These are phyloP conservation scores for Neopestalotiopsis sp. DNA, from an alignment of 2,329 filamentous ascomycete genomes.

Conservation along the genomic window DNA sequence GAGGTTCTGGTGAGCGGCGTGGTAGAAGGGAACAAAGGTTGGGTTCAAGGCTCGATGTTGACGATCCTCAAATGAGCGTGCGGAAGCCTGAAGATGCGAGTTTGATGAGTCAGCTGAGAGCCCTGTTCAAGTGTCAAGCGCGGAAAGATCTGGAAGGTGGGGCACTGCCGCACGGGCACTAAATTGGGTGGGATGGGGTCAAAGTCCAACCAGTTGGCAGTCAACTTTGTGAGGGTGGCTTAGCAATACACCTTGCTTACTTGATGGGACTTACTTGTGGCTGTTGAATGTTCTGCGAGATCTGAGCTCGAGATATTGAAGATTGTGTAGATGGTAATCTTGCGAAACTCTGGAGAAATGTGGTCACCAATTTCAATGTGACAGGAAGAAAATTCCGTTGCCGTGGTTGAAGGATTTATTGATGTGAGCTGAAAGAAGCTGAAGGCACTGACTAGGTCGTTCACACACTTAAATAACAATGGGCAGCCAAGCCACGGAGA, in stretches of 20 bases:
- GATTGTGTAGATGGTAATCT: no score
- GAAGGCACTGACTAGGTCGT: background rate
- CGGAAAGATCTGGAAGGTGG: constrained; percentile 11
- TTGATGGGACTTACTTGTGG: background rate
- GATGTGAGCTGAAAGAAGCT: background rate
- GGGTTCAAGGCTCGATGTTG: background rate
- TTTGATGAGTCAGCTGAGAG: constrained; percentile 12
- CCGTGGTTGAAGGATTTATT: background rate
- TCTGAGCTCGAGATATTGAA: background rate
- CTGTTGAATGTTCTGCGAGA: background rate
- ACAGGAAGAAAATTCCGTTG: background rate
- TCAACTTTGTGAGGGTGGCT: background rate
- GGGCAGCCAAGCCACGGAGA: no score
- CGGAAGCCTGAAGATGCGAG: constrained; percentile 6
- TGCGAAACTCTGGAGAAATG: no score
- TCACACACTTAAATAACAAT: no score
- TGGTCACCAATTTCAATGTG: no score
- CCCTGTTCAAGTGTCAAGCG: no score
- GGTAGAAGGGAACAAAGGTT: background rate
- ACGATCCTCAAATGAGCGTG: constrained; percentile 7
- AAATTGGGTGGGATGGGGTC: no score
- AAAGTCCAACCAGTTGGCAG: background rate
- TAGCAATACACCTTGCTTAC: background rate
- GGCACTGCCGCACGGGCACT: background rate
- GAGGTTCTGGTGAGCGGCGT: constrained; percentile 5